These are phyloP conservation scores for Chalaropsis thielavioides DNA, from an alignment of 2,329 filamentous ascomycete genomes.

Conservation along the genomic window DNA sequence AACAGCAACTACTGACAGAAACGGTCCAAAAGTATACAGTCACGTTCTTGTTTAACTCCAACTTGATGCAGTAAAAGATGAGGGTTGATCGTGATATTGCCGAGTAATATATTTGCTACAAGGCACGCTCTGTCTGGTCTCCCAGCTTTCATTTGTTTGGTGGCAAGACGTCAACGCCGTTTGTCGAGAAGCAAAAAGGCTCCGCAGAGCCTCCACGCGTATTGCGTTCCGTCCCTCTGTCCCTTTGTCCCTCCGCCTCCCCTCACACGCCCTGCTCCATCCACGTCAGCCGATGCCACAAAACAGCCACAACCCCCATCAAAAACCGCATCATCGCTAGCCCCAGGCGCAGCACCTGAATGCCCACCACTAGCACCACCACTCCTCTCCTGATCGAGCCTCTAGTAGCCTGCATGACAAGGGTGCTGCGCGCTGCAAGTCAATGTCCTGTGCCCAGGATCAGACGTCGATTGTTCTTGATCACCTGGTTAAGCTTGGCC, in stretches of 20 bases:
- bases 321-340: slow-evolving; percentile 18
- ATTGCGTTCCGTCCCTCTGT: too few relatives aligned
- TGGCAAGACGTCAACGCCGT: too few relatives aligned
- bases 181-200: too few relatives aligned
- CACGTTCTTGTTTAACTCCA: neutral
- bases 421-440: slow-evolving; percentile 17
- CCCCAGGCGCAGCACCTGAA: slow-evolving; percentile 19
- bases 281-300: slow-evolving; percentile 16
- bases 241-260: too few relatives aligned
- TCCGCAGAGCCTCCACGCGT: too few relatives aligned
- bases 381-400: slow-evolving; percentile 17
- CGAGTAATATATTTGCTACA: neutral
- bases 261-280: neutral
- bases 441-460: slow-evolving; percentile 27
- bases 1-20: neutral
- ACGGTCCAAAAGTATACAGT: neutral
- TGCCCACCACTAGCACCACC: slow-evolving; percentile 17
- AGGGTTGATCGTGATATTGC: too few relatives aligned
- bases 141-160: too few relatives aligned
- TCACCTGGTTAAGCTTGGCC: slow-evolving; percentile 43
- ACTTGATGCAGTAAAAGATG: too few relatives aligned
- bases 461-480: slow-evolving; percentile 45
- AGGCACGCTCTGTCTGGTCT: neutral
- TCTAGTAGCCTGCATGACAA: slow-evolving; percentile 16
- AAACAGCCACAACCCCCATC: slow-evolving; percentile 16